These are phyloP conservation scores for Parastagonospora avenae DNA, from an alignment of 2,329 filamentous ascomycete genomes.

Conservation along the genomic window DNA sequence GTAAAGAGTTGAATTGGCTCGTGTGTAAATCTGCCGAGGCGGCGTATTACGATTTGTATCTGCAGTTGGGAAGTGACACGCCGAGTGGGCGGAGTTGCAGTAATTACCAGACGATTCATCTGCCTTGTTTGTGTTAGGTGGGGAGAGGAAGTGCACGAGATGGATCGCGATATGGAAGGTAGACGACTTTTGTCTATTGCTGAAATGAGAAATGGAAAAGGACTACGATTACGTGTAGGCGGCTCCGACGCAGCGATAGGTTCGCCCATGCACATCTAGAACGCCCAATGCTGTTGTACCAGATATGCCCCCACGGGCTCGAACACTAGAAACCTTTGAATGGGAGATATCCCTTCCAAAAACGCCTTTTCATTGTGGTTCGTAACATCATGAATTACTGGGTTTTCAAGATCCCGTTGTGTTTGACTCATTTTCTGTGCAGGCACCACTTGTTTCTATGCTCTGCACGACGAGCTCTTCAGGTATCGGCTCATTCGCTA, in stretches of 20 bases:
- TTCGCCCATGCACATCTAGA: too few relatives aligned
- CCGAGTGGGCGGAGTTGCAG: constrained; percentile 58
- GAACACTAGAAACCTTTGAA: background rate
- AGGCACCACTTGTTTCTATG: constrained; percentile 7
- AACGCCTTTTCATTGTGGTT: constrained; percentile 2
- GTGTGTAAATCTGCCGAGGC: constrained; percentile 51
- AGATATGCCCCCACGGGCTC: background rate
- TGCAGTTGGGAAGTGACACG: constrained; percentile 59
- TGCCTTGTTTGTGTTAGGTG: constrained; percentile 55
- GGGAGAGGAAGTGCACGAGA: background rate
- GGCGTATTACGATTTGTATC: constrained; percentile 57
- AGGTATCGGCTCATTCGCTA: constrained; percentile 7
- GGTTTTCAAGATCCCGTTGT: background rate
- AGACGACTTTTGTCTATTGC: background rate
- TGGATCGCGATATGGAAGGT: background rate
- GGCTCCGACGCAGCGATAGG: background rate
- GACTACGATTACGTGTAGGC: constrained; percentile 2
- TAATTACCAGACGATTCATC: constrained; percentile 61
- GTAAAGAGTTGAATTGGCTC: constrained; percentile 57
- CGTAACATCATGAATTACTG: background rate
- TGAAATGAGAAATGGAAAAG: background rate
- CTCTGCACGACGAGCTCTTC: constrained; percentile 11
- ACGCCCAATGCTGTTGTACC: too few relatives aligned
- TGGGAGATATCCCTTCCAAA: background rate
- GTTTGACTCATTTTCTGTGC: too few relatives aligned